phyloP scores from a whole-genome alignment of 192 early-diverging fungal genomes.

The Umbelopsis vinacea region DNA sequence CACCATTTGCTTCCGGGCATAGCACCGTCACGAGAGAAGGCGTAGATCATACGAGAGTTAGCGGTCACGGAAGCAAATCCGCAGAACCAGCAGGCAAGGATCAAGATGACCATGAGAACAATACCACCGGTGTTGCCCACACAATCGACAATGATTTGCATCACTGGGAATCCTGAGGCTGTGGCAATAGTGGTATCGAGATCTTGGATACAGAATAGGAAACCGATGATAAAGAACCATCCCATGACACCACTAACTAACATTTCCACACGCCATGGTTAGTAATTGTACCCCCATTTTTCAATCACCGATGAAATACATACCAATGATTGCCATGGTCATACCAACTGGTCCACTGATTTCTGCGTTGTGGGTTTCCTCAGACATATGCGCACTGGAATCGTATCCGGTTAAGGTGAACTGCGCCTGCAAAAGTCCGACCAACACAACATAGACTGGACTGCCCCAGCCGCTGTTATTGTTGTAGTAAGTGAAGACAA shows the following conservation, averaged over 20 bases:
- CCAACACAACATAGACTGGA: slow-evolving; percentile 27
- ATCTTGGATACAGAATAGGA: slow-evolving; percentile 53
- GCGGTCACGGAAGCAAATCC: slow-evolving; percentile 53
- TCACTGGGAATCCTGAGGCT: slow-evolving; percentile 42
- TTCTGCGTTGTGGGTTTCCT: slow-evolving; percentile 53
- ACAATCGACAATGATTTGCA: slow-evolving; percentile 53
- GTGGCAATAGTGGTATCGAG: slow-evolving; percentile 40
- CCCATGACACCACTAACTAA: slow-evolving; percentile 45
- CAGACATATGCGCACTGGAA: slow-evolving; percentile 53
- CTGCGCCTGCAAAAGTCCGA: slow-evolving; percentile 53
- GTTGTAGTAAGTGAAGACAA: slow-evolving; percentile 51
- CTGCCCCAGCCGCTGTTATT: slow-evolving; percentile 48
- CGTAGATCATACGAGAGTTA: slow-evolving; percentile 60
- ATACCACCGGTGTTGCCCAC: slow-evolving; percentile 47
- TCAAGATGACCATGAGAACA: slow-evolving; percentile 45
- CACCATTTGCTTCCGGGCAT: slow-evolving; percentile 52
- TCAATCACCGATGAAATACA: slow-evolving; percentile 23
- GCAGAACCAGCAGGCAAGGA: slow-evolving; percentile 53
- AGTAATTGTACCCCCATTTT: slow-evolving; percentile 18
- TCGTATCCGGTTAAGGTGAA: slow-evolving; percentile 58
- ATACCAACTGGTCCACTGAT: slow-evolving; percentile 51
- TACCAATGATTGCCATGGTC: slow-evolving; percentile 49
- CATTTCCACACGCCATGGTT: slow-evolving; percentile 33
- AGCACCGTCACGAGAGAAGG: slow-evolving; percentile 56
- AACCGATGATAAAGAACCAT: slow-evolving; percentile 53